phyloP scores from a whole-genome alignment of 495 filamentous ascomycete genomes.

The Haplographium delicatum region DNA sequence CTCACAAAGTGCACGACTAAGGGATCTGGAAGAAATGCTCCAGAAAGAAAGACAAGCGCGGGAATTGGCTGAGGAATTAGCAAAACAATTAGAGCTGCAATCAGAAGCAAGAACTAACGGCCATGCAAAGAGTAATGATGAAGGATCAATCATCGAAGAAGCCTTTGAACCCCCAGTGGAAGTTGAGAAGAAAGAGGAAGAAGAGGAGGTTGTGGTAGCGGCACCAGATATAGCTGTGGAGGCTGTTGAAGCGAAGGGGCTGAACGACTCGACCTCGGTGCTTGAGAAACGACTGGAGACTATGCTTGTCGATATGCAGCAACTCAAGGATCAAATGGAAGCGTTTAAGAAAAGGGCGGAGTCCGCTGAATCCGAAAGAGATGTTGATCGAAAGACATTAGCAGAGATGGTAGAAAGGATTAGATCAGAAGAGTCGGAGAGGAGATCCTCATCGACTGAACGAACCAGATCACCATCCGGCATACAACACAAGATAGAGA shows the following conservation, averaged over 20 bases:
- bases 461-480: conserved; percentile 13
- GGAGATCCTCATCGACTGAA: conserved; percentile 26
- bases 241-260: conserved; percentile 23
- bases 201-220: conserved; percentile 24
- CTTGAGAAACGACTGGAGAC: conserved; percentile 71
- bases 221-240: conserved; percentile 37
- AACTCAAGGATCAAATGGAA: conserved; percentile 75
- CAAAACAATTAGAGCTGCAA: conserved; percentile 58
- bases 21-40: conserved; percentile 74
- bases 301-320: conserved; percentile 78
- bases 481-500: background rate
- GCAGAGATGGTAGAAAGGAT: conserved; percentile 87
- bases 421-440: conserved; percentile 55
- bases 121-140: conserved; percentile 18
- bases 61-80: conserved; percentile 75
- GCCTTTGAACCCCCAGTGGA: conserved; percentile 31
- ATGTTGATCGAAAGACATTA: conserved; percentile 62
- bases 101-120: conserved; percentile 31
- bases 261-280: conserved; percentile 24
- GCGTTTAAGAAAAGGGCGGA: conserved; percentile 71
- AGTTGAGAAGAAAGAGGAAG: conserved; percentile 19
- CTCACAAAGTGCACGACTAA: conserved; percentile 67
- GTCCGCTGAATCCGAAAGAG: conserved; percentile 68
- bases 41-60: conserved; percentile 75
- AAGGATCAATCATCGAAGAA: conserved; percentile 26